Evolutionary conservation across 2,329 filamentous ascomycete genomes (phyloP), one percentile per base, ranked within the genome.

Genomic region (Xylaria arbuscula): DNA sequence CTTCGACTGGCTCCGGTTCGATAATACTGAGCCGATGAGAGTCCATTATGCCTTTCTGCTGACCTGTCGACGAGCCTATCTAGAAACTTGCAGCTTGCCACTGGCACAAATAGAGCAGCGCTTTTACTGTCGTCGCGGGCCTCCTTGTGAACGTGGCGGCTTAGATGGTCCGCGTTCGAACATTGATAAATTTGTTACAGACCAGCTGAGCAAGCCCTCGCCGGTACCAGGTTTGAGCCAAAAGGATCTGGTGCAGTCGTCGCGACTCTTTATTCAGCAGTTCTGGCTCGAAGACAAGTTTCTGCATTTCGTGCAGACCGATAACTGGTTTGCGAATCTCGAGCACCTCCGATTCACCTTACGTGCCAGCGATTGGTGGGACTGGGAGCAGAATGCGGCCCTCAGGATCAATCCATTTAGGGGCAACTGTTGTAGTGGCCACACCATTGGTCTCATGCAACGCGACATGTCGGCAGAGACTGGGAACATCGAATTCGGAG

Each of bases 281-380:
- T 76, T 54, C 63, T 74, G 70, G 64, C 71, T 79, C 9, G 77
- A 80, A 61, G 64, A 70, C 51, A 34, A 57, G 24, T 62, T 62
- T 34, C 72, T 45, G 59, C 60, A 32, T 28, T 57, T 70, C 2
- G 50, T 65, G n/a, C 61, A 19, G 2, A 22, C 40, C n/a, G 28
- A 38, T 8, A 9, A 32, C 13, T 74, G 62, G 71, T 77, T 76
- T 34, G 22, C 62, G 17, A 68, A 68, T 59, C 69, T 78, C 28
- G 70, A 75, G 13, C 71, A 64, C 24, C 63, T 81, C 9, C 77
- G 72, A 2, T 72, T 81, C 17, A 79, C 79, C 1, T 65, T 81
- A 17, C 74, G 79, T 28, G 76, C 79, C 34, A 73, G 75, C 2
- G 79, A 81, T 66, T 81, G 79, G 78, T 78, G 75, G 73, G 65